phyloP scores from a whole-genome alignment of 352 stramenopile species.

The Globisporangium orthogonon region DNA sequence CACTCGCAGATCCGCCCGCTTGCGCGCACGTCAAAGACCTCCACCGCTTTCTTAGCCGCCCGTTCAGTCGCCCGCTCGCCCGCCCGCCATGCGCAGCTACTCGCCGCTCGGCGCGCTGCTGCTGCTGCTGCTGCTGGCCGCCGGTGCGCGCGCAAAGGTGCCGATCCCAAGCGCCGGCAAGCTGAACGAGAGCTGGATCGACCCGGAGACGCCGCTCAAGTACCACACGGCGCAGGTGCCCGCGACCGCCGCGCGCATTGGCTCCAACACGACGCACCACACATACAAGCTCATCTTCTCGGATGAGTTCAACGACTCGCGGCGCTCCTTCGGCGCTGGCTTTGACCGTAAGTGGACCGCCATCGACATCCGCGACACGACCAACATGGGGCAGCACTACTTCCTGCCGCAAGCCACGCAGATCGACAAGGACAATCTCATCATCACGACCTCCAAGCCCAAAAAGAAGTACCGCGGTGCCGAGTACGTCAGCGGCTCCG shows the following conservation, averaged over 20 bases:
- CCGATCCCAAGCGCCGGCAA: slow-evolving; percentile 29
- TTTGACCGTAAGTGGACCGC: slow-evolving; percentile 95
- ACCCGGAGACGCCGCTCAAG: slow-evolving; percentile 64
- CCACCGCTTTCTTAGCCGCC: neutral
- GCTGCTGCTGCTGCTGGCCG: slow-evolving; percentile 1
- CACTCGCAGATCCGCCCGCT: slow-evolving; percentile 1
- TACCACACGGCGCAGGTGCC: slow-evolving; percentile 41
- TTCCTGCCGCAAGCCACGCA: slow-evolving; percentile 92
- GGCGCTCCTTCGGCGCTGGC: slow-evolving; percentile 91
- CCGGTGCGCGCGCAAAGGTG: slow-evolving; percentile 14
- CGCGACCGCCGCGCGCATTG: slow-evolving; percentile 23
- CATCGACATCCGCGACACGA: slow-evolving; percentile 92
- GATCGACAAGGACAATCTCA: slow-evolving; percentile 91
- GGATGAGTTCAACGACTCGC: slow-evolving; percentile 95
- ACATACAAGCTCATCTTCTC: slow-evolving; percentile 91
- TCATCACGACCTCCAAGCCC: slow-evolving; percentile 87
- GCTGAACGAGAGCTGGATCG: slow-evolving; percentile 62
- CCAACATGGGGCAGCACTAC: slow-evolving; percentile 95
- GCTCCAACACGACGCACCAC: slow-evolving; percentile 21
- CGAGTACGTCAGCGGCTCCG: slow-evolving; percentile 88
- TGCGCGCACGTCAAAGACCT: neutral
- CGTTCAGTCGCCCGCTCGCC: neutral
- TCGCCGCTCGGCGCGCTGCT: slow-evolving; percentile 15
- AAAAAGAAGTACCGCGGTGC: slow-evolving; percentile 70
- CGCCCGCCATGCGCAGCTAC: slow-evolving; percentile 1